Evolutionary conservation across 305 asterid species (phyloP), one percentile per base, ranked within the genome.

Genomic region (Caryopteris hybrid): DNA sequence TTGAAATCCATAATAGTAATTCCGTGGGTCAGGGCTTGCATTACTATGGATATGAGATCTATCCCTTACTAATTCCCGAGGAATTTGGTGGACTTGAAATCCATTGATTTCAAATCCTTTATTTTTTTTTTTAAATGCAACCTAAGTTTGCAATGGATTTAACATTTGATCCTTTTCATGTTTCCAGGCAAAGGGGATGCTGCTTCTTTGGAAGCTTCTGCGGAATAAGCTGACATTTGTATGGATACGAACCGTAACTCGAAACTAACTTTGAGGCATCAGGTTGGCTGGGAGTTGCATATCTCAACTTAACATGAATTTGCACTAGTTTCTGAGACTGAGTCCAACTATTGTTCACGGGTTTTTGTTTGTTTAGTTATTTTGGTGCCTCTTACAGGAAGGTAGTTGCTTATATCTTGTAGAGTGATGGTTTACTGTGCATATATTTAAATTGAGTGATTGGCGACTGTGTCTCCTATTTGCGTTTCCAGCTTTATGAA

Each of bases 111-210:
- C n/a, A n/a, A n/a, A n/a, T n/a, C n/a, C n/a, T n/a, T n/a, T n/a
- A n/a, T n/a, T n/a, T n/a, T n/a, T n/a, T n/a, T n/a, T n/a, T n/a
- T n/a, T n/a, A n/a, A 48, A 48, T 20, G 27, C 29, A 48, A 48
- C 55, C 31, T 25, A 25, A 20, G 3, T 48, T 9, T 18, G n/a
- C n/a, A n/a, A n/a, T n/a, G n/a, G n/a, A n/a, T n/a, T n/a, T n/a
- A n/a, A n/a, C n/a, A n/a, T n/a, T n/a, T 25, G 4, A 3, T 17
- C 8, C 2, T 10, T 53, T 38, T 51, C 9, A 0, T 43, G 18
- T 50, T 69, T 78, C 45, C 75, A 74, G 81, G 68, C 41, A 68
- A 73, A 61, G 74, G 48, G n/a, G 74, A 57, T 0, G 8, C 16
- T 64, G 48, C 64, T 54, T 6, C 60, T 64, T 3, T 8, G 48